These are phyloP conservation scores for Paecilomyces dactylethromorphus DNA, from an alignment of 2,329 filamentous ascomycete species.

Conservation along the genomic window DNA sequence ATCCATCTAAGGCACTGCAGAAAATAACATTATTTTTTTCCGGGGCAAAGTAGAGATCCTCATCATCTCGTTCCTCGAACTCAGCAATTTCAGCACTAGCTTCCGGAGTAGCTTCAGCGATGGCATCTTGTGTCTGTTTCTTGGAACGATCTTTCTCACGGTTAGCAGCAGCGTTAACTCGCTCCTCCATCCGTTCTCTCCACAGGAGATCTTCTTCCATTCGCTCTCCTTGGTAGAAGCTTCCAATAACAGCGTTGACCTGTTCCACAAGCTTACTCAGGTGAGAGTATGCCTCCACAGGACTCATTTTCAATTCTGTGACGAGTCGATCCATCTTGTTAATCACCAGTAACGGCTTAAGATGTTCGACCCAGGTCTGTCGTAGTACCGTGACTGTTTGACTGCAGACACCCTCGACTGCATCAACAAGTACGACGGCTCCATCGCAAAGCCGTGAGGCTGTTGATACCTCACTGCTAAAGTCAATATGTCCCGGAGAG, in stretches of 20 bases:
- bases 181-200: conserved; percentile 87
- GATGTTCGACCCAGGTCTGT: conserved; percentile 90
- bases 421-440: conserved; percentile 88
- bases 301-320: conserved; percentile 90
- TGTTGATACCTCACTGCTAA: conserved; percentile 95
- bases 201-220: conserved; percentile 98
- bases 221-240: conserved; percentile 93
- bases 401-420: conserved; percentile 95
- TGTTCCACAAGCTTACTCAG: conserved; percentile 86
- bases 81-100: conserved; percentile 46
- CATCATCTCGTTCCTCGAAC: conserved; percentile 88
- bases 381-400: conserved; percentile 95
- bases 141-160: conserved; percentile 48
- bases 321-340: conserved; percentile 97
- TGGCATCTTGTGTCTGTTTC: conserved; percentile 28
- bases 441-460: conserved; percentile 92
- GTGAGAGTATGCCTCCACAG: conserved; percentile 81
- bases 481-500: conserved; percentile 96
- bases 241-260: conserved; percentile 93
- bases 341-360: conserved; percentile 90
- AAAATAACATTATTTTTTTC: conserved; percentile 99
- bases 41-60: conserved; percentile 95
- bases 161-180: conserved; percentile 63
- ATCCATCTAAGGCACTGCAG: conserved; percentile 95
- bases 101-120: conserved; percentile 46